Evolutionary conservation across 2,329 filamentous ascomycete genomes (phyloP), one percentile per base, ranked within the genome.

Genomic region (Didymosphaeria variabile): DNA sequence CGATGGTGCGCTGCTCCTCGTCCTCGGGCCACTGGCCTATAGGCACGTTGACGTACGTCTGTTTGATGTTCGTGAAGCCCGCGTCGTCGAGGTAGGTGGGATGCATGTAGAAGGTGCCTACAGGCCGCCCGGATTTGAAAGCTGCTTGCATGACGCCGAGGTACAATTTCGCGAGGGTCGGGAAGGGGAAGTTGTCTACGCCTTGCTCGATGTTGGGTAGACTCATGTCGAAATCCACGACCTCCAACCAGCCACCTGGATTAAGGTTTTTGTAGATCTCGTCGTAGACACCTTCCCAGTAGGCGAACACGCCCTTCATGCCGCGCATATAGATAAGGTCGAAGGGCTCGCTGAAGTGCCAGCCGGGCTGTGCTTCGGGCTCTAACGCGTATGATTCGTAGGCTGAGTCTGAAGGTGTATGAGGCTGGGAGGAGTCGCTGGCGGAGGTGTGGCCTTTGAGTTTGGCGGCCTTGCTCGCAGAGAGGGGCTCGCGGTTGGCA

Each of bases 311-410:
- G 36, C 83, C 83, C 31, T 80, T 80, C 55, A 85, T 77, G 50
- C 79, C 79, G 53, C 83, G 81, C 9, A 84, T 66, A 62, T 85
- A 83, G 51, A 85, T 81, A 34, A 84, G 75, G 56, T 84, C 82
- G 69, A 83, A 85, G 0, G 79, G 76, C 6, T 81, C 75, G 57
- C 79, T 79, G 60, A 83, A 84, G 45, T 82, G 79, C 83, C 83
- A 85, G 23, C 76, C 75, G 1, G 71, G 70, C 49, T 70, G 67
- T 2, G 66, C 64, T 26, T 65, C 67, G 1, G 68, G 59, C 3
- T 67, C 62, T 5, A 76, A 67, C 4, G 58, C 59, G 31, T 65
- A 69, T 0, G 65, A 66, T 17, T 77, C 68, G 46, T 69, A 71
- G 26, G 67, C 62, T 6, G 72, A 45, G 42, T 72, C 69, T 6